Conservation (phyloP, 2,329 filamentous ascomycete genomes). For the Paecilomyces sp. region DNA sequence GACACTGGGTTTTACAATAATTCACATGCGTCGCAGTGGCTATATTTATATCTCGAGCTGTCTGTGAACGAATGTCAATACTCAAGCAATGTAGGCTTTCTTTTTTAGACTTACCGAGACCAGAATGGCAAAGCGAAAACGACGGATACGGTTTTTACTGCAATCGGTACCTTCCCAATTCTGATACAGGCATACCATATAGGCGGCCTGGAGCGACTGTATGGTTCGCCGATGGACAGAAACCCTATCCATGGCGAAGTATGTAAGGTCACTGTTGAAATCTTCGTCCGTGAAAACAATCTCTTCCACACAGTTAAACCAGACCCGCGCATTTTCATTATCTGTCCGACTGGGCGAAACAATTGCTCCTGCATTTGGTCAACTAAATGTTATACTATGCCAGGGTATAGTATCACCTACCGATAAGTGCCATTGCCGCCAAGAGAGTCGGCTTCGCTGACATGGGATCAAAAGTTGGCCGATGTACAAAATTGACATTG, state of each 20-base stretch:
- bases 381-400: background rate
- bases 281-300: conserved; percentile 31
- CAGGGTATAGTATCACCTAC: conserved; percentile 23
- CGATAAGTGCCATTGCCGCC: conserved; percentile 29
- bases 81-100: too few species aligned
- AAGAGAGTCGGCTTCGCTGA: conserved; percentile 22
- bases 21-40: conserved; percentile 1
- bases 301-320: conserved; percentile 34
- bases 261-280: conserved; percentile 22
- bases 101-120: conserved; percentile 22
- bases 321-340: conserved; percentile 23
- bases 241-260: conserved; percentile 6
- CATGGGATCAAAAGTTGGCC: conserved; percentile 26
- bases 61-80: background rate
- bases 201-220: conserved; percentile 30
- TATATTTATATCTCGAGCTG: conserved; percentile 20
- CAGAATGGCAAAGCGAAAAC: conserved; percentile 26
- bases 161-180: conserved; percentile 32
- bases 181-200: conserved; percentile 31
- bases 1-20: background rate
- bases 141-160: conserved; percentile 27
- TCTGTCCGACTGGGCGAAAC: conserved; percentile 13
- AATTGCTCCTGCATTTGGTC: background rate
- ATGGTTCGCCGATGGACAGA: conserved; percentile 16
- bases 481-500: conserved; percentile 29